A percentile compares a stretch with the other conserved stretches of the same genome.
Evolutionary conservation across 257 asterid species (phyloP).

Genomic region (Fraxinus americana): DNA sequence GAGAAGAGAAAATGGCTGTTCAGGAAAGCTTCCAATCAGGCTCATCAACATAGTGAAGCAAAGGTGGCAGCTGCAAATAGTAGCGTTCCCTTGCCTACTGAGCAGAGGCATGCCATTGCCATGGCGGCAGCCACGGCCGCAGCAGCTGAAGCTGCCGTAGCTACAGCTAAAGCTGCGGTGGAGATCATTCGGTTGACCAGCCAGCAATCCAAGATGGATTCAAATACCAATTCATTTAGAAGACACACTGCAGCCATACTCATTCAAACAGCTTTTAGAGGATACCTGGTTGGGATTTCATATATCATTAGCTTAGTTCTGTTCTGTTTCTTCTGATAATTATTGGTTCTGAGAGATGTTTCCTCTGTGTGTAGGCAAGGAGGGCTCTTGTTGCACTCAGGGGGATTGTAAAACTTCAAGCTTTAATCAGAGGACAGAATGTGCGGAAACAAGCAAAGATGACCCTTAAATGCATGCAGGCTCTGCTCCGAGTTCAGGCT

Average conservation of each 20-base stretch:
- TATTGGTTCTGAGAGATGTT: neutral
- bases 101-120: constrained; percentile 76
- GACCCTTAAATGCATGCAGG: constrained; percentile 92
- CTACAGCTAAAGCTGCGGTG: constrained; percentile 74
- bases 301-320: neutral
- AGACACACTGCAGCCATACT: constrained; percentile 61
- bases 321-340: neutral
- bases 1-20: constrained; percentile 88
- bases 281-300: constrained; percentile 51
- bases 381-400: constrained; percentile 84
- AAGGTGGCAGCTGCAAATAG: constrained; percentile 20
- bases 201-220: constrained; percentile 23
- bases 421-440: constrained; percentile 87
- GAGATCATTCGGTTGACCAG: constrained; percentile 69
- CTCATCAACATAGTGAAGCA: constrained; percentile 30
- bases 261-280: constrained; percentile 86
- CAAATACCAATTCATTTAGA: constrained; percentile 33
- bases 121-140: constrained; percentile 76
- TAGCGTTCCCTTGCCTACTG: constrained; percentile 29
- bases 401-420: constrained; percentile 93
- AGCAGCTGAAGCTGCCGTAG: constrained; percentile 81
- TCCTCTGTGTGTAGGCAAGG: constrained; percentile 56
- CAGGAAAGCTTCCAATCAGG: constrained; percentile 45
- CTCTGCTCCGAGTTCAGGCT: constrained; percentile 86
- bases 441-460: constrained; percentile 86